A percentile compares a stretch with the other conserved stretches of the same genome.
These are phyloP conservation scores for Amesomyces nigricolor DNA, from an alignment of 2,329 filamentous ascomycete genomes.

Conservation along the genomic window DNA sequence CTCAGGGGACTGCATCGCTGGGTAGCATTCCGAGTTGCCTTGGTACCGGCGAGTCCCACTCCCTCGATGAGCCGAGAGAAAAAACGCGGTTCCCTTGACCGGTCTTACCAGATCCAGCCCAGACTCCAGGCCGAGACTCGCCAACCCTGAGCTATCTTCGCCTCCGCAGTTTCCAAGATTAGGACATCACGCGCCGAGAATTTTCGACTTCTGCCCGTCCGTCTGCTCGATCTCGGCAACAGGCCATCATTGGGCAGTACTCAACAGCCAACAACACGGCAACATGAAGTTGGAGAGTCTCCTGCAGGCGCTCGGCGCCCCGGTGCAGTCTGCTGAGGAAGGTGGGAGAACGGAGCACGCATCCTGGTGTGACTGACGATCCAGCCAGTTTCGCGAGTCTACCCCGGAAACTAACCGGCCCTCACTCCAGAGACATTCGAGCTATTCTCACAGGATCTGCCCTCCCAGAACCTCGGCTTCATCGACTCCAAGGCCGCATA, in stretches of 20 bases:
- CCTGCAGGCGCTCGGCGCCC: slow-evolving; percentile 19
- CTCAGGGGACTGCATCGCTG: no score
- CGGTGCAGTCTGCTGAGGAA: slow-evolving; percentile 23
- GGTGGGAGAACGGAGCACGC: slow-evolving; percentile 16
- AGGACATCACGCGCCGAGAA: neutral
- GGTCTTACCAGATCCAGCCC: neutral
- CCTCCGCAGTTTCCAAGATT: slow-evolving; percentile 6
- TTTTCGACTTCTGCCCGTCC: neutral
- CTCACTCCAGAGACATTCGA: slow-evolving; percentile 66
- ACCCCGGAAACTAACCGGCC: slow-evolving; percentile 6
- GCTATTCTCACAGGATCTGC: slow-evolving; percentile 71
- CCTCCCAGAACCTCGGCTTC: slow-evolving; percentile 77
- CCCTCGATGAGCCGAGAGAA: no score
- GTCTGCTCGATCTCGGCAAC: neutral
- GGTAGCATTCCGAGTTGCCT: no score
- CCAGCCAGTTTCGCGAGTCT: neutral
- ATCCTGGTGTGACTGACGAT: neutral
- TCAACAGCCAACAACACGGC: neutral
- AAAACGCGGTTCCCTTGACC: neutral
- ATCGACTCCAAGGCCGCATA: slow-evolving; percentile 63
- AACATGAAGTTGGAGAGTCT: slow-evolving; percentile 19
- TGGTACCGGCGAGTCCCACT: no score
- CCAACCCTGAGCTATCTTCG: neutral
- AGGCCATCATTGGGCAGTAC: neutral
- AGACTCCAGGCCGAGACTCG: neutral